A percentile compares a stretch with the other conserved stretches of the same genome.
Evolutionary conservation across 129 eudicot genomes (phyloP).

Genomic region (Calendula officinalis): DNA sequence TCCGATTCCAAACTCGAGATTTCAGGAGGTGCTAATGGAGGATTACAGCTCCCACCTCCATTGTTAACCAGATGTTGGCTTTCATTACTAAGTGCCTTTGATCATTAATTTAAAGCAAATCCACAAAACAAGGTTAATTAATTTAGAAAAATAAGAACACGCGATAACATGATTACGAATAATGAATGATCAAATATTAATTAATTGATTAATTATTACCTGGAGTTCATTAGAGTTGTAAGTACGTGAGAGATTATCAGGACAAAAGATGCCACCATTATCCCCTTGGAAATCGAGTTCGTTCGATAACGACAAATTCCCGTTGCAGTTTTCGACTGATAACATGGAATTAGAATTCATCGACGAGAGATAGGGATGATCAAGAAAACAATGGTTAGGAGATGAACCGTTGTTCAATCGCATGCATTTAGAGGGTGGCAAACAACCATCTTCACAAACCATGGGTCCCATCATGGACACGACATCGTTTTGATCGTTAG

Average conservation of each 20-base stretch:
- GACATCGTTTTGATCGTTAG: slow-evolving; percentile 33
- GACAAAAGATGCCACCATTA: slow-evolving; percentile 57
- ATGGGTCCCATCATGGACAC: slow-evolving; percentile 45
- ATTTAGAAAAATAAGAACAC: neutral
- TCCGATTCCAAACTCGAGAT: slow-evolving; percentile 78
- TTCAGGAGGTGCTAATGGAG: slow-evolving; percentile 71
- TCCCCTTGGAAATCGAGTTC: slow-evolving; percentile 65
- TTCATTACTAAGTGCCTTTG: slow-evolving; percentile 61
- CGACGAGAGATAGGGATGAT: slow-evolving; percentile 38
- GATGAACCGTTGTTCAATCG: slow-evolving; percentile 47
- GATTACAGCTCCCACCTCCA: slow-evolving; percentile 44
- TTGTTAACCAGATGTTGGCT: slow-evolving; percentile 57
- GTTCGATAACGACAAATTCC: slow-evolving; percentile 38
- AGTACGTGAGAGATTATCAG: slow-evolving; percentile 36
- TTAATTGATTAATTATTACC: slow-evolving; percentile 32
- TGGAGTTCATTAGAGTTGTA: slow-evolving; percentile 63
- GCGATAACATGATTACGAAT: neutral
- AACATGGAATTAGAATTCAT: slow-evolving; percentile 41
- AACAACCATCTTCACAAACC: slow-evolving; percentile 47
- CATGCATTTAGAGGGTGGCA: slow-evolving; percentile 57
- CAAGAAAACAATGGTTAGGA: slow-evolving; percentile 45
- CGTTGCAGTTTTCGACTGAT: slow-evolving; percentile 43
- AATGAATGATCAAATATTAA: neutral
- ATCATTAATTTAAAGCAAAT: neutral
- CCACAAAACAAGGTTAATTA: slow-evolving; percentile 6